Base-by-base conservation (phyloP, 2,329 filamentous ascomycete species). In the Aspergillus sp. region DNA sequence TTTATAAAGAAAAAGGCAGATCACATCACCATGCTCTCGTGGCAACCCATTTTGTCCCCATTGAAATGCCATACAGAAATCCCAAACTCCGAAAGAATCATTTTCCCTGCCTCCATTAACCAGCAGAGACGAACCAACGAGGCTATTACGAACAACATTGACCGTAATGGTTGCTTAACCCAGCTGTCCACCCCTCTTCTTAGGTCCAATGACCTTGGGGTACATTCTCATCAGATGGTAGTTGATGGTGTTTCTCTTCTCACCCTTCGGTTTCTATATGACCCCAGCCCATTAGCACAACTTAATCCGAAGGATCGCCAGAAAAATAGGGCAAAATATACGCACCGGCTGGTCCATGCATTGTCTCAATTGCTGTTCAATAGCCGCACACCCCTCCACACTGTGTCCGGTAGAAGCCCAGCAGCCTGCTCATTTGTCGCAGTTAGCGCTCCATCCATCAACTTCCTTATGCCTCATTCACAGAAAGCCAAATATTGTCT, bases 221-320 rank as follows among this genome's bases (percentile, higher is more conserved):
- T 85, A 86, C 73, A 86, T 79, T 60, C 93, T 81, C 55, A 80
- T 79, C 39, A 97, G 74, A 66, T 96, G 90, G 75, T 90, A 90
- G 72, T 97, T 97, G 79, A 97, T 89, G 54, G 79, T 81, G 67
- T 82, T 91, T 73, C 83, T 88, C 64, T 80, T 79, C 54, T 70
- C 66, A 46, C 71, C 67, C 53, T 68, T 67, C 42, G 76, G 68
- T 75, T 75, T 80, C 81, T 83, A 63, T 51, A 48, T 47, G 36
- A 26, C 45, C 33, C 28, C 42, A 47, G 29, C n/a, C 7, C 30
- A 26, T n/a, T 35, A 43, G 5, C 30, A 43, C 42, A 44, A 33
- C 42, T 27, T 8, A 4, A 8, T 42, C 33, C 19, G 29, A 34
- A 4, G 10, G 36, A 26, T 32, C 19, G 19, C 27, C 26, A 9